Percentiles rank a stretch among this genome's conserved stretches.
Evolutionary conservation across 805 yeast genomes (phyloP).

Genomic region (Candida rishiriensis): DNA sequence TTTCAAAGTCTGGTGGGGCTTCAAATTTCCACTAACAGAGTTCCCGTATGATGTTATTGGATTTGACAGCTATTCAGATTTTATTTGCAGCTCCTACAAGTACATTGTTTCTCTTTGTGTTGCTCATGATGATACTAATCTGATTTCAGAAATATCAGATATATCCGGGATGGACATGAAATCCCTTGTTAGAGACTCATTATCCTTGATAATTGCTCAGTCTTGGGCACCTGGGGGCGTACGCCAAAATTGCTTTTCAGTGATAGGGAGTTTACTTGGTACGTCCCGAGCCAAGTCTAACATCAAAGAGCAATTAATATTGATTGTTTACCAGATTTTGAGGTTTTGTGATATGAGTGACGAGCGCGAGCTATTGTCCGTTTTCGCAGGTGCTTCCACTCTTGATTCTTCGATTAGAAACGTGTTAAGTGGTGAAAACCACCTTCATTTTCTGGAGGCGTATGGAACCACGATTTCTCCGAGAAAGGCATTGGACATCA

Average conservation of each 20-base stretch:
- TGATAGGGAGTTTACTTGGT: constrained; percentile 9
- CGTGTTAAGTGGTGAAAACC: constrained; percentile 1
- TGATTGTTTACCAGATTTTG: constrained; percentile 36
- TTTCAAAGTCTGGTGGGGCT: constrained; percentile 41
- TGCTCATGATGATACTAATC: constrained; percentile 21
- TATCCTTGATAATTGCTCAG: constrained; percentile 36
- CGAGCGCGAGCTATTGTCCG: constrained; percentile 12
- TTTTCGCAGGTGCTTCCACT: neutral
- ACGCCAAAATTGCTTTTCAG: constrained; percentile 20
- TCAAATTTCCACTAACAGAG: constrained; percentile 22
- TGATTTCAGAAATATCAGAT: constrained; percentile 14
- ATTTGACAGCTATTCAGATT: constrained; percentile 26
- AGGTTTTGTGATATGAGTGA: constrained; percentile 36
- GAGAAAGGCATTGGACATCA: constrained; percentile 4
- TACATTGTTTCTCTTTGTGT: constrained; percentile 37
- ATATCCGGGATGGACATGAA: constrained; percentile 2
- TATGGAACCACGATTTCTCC: constrained; percentile 15
- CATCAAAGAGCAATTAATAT: constrained; percentile 22
- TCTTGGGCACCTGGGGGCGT: constrained; percentile 24
- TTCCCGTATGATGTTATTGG: constrained; percentile 43
- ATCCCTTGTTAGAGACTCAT: constrained; percentile 19
- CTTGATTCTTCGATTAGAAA: neutral
- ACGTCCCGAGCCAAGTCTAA: constrained; percentile 3
- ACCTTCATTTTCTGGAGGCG: constrained; percentile 5
- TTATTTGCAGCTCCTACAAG: constrained; percentile 30